A percentile compares a stretch with the other conserved stretches of the same genome.
These are phyloP conservation scores for Xylaria bambusicola DNA, from an alignment of 495 filamentous ascomycete species.

Conservation along the genomic window DNA sequence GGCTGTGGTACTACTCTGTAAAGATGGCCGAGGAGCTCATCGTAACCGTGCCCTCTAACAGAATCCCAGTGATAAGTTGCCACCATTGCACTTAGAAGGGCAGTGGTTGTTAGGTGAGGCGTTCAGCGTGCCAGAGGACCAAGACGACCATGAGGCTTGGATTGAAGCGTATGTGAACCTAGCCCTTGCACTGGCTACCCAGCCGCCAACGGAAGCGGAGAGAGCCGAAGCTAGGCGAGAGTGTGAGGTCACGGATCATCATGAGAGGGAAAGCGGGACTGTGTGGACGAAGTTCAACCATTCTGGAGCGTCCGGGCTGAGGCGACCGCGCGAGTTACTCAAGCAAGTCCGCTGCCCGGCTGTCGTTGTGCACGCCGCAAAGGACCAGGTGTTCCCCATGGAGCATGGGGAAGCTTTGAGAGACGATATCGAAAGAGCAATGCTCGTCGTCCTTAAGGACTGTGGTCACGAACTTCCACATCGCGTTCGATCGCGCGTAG, in stretches of 20 bases:
- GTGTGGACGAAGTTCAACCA: conserved; percentile 18
- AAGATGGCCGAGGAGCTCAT: conserved; percentile 14
- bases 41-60: conserved; percentile 5
- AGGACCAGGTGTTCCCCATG: conserved; percentile 17
- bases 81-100: neutral
- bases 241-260: conserved; percentile 8
- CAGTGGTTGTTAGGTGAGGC: conserved; percentile 9
- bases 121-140: neutral
- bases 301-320: conserved; percentile 14
- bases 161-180: conserved; percentile 12
- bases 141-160: conserved; percentile 7
- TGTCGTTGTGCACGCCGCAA: conserved; percentile 16
- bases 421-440: conserved; percentile 17
- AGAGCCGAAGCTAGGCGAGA: conserved; percentile 14
- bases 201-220: conserved; percentile 12
- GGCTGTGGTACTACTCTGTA: neutral
- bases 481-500: conserved; percentile 3
- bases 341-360: neutral
- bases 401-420: conserved; percentile 16
- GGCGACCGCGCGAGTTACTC: conserved; percentile 16
- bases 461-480: conserved; percentile 17
- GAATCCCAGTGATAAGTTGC: conserved; percentile 3
- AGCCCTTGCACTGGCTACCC: conserved; percentile 7
- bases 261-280: conserved; percentile 17
- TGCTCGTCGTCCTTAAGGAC: conserved; percentile 14